These are phyloP conservation scores for Ascochyta koolunga DNA, from an alignment of 2,329 filamentous ascomycete genomes.

Conservation along the genomic window DNA sequence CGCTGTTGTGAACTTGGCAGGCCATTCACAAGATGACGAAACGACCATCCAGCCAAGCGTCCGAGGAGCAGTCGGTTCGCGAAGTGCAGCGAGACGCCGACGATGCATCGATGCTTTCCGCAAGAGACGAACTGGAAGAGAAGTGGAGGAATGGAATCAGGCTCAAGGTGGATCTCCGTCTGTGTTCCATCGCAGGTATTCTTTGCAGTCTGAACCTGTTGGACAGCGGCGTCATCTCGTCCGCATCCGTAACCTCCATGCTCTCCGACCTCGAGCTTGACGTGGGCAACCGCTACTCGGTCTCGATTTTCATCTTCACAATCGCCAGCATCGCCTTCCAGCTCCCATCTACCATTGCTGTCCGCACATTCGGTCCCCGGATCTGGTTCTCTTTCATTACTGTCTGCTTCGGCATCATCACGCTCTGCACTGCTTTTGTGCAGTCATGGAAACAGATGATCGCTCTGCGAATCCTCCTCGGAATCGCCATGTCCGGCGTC, in stretches of 20 bases:
- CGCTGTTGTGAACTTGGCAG: neutral
- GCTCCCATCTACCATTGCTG: slow-evolving; percentile 70
- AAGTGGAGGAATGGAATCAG: slow-evolving; percentile 58
- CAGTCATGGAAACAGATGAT: slow-evolving; percentile 74
- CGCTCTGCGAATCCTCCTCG: slow-evolving; percentile 67
- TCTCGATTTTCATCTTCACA: slow-evolving; percentile 76
- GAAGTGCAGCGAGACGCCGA: slow-evolving; percentile 22
- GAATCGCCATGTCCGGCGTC: slow-evolving; percentile 63
- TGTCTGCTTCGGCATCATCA: slow-evolving; percentile 67
- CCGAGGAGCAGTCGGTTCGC: slow-evolving; percentile 19
- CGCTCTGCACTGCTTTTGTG: slow-evolving; percentile 71
- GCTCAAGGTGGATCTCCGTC: slow-evolving; percentile 68
- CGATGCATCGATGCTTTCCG: slow-evolving; percentile 9
- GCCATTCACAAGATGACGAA: slow-evolving; percentile 20
- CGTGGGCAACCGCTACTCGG: slow-evolving; percentile 68
- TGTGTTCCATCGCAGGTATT: slow-evolving; percentile 74
- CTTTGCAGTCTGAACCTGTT: slow-evolving; percentile 72
- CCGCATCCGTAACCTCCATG: slow-evolving; percentile 73
- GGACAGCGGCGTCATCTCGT: slow-evolving; percentile 72
- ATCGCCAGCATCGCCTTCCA: slow-evolving; percentile 71
- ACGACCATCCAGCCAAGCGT: slow-evolving; percentile 20
- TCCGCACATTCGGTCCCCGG: slow-evolving; percentile 68
- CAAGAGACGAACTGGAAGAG: slow-evolving; percentile 25
- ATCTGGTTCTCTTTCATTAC: slow-evolving; percentile 67
- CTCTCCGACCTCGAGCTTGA: slow-evolving; percentile 66